Evolutionary conservation across 148 eudicot species (phyloP).

Genomic region (Silene conica): DNA sequence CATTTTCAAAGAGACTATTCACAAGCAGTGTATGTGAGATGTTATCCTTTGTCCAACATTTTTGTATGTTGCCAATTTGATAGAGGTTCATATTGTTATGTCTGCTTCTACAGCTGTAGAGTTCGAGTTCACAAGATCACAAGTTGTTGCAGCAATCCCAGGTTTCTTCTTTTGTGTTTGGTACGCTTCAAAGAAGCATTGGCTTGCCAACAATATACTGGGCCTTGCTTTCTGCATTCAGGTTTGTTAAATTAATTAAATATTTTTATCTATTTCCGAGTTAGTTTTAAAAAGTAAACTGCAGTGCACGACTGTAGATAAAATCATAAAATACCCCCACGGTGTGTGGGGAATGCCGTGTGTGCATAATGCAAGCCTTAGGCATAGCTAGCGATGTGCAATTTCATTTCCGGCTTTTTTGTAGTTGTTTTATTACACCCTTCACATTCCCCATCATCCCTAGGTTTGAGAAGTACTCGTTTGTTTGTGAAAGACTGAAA

Average conservation of each 20-base stretch:
- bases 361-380: no score
- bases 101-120: conserved; percentile 67
- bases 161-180: conserved; percentile 90
- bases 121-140: conserved; percentile 91
- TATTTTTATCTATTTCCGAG: neutral
- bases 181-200: conserved; percentile 96
- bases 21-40: neutral
- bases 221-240: conserved; percentile 95
- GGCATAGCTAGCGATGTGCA: no score
- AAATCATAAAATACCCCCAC: no score
- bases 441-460: no score
- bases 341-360: no score
- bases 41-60: neutral
- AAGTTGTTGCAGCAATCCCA: conserved; percentile 83
- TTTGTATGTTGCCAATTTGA: neutral
- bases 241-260: conserved; percentile 38
- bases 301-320: no score
- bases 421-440: no score
- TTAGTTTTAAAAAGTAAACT: neutral
- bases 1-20: neutral
- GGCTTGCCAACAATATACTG: conserved; percentile 91
- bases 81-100: neutral
- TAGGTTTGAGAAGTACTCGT: neutral
- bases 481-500: neutral
- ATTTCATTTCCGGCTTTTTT: no score